Evolutionary conservation across 148 eudicot genomes (phyloP).

Genomic region (Vaccinium vitisidaea): DNA sequence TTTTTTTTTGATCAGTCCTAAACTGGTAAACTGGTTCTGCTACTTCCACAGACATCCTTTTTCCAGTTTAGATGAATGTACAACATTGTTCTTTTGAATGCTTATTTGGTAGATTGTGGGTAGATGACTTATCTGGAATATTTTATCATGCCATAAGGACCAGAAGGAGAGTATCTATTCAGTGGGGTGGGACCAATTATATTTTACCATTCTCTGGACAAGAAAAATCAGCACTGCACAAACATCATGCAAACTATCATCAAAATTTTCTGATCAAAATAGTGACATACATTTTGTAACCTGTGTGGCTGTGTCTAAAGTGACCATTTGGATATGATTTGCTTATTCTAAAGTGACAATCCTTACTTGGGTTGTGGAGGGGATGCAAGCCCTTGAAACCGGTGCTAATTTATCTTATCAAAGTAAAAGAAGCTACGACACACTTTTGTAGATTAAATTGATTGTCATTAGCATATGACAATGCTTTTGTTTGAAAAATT

Average conservation of each 20-base stretch:
- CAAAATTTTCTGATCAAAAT: not conserved
- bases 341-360: not conserved
- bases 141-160: not conserved
- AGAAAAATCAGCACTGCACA: not conserved
- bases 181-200: not conserved
- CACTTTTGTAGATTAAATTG: not conserved
- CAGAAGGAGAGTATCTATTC: not conserved
- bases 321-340: not conserved
- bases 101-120: not conserved
- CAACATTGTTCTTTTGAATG: conserved; percentile 8
- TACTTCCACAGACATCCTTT: conserved; percentile 12
- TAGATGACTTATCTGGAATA: not conserved
- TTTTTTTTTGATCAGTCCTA: no score
- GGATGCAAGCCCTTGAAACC: conserved; percentile 1
- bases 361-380: not conserved
- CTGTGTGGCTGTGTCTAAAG: not conserved
- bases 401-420: not conserved
- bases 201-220: not conserved
- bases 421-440: conserved; percentile 7
- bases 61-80: not conserved
- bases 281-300: not conserved
- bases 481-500: not conserved
- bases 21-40: conserved; percentile 9
- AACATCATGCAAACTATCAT: not conserved
- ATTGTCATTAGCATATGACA: not conserved